Evolutionary conservation across 345 rosid genomes (phyloP), one percentile per base, ranked within the genome.

Genomic region (Salix exigua): DNA sequence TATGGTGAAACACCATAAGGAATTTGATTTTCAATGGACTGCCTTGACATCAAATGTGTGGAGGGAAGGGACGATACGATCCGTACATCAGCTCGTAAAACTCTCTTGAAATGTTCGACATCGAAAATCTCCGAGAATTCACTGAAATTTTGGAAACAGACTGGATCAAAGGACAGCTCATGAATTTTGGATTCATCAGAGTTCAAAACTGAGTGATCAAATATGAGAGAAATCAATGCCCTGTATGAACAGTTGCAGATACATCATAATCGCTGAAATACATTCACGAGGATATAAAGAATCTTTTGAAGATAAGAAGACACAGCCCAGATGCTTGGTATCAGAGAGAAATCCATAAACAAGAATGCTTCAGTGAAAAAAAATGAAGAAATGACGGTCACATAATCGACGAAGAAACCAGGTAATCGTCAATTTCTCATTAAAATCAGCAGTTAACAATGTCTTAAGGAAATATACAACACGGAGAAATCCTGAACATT

Each of bases 61-160:
- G 94, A 92, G 7, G 97, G 97, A 33, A 92, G 83, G 25, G 97
- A 87, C 48, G 93, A 89, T 58, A 89, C 92, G 69, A 90, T 81
- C 53, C 91, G 65, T 55, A 92, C 89, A 78, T 90, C 90, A 17
- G 91, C 81, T 83, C 55, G 77, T 71, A 92, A 78, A 16, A 87
- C 86, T 79, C 82, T 87, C 89, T 83, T 92, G 85, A 92, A 92
- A 84, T 89, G 93, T 69, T 89, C 88, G 4, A 80, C 88, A 68
- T 90, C 87, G 19, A 88, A 92, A 70, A 92, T 75, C 25, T 92
- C 91, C 0, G 89, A 71, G 72, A 92, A 92, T 75, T 92, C 94
- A 78, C 94, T 90, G 91, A 72, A 82, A 67, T 44, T 78, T 46
- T 35, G 58, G 58, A 51, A 51, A 51, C 58, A 51, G 7, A 18